Percentiles rank a stretch among this genome's conserved stretches.
Evolutionary conservation across 305 asterid genomes (phyloP).

Genomic region (Ajuga reptans): DNA sequence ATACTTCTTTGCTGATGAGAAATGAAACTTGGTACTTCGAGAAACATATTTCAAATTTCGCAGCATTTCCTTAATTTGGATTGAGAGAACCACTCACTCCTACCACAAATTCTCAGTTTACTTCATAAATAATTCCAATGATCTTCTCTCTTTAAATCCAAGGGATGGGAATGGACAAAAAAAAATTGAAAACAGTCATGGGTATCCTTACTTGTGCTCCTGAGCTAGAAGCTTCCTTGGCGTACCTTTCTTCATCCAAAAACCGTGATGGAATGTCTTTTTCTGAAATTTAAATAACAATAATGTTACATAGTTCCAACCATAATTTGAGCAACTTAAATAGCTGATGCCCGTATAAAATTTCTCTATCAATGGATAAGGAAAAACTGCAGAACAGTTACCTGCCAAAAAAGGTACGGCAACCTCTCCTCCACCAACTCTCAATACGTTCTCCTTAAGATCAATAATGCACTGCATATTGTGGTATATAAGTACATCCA

Average conservation of each 20-base stretch:
- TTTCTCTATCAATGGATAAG: not conserved
- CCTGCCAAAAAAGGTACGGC: conserved; percentile 89
- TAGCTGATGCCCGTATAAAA: not conserved
- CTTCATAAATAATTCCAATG: not conserved
- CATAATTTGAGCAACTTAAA: conserved; percentile 10
- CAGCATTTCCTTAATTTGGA: not conserved
- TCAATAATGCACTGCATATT: conserved; percentile 78
- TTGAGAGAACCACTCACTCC: not conserved
- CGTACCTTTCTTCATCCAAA: conserved; percentile 56
- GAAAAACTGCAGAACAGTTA: conserved; percentile 19
- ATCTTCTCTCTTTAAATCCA: not conserved
- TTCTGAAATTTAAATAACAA: conserved; percentile 40
- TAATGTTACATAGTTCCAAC: not conserved
- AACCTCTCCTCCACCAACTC: conserved; percentile 97
- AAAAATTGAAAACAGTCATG: not conserved
- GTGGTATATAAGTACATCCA: conserved; percentile 18
- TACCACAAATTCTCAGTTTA: not conserved
- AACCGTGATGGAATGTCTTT: conserved; percentile 77
- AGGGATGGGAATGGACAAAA: not conserved
- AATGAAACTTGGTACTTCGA: not conserved
- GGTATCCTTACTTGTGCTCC: conserved; percentile 59
- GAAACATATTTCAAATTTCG: not conserved
- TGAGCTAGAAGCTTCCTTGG: conserved; percentile 76
- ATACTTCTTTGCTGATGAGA: not conserved
- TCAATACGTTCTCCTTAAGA: conserved; percentile 80